Base-by-base conservation (phyloP, 306 rosid species). In the Hylodesmum podocarpum region DNA sequence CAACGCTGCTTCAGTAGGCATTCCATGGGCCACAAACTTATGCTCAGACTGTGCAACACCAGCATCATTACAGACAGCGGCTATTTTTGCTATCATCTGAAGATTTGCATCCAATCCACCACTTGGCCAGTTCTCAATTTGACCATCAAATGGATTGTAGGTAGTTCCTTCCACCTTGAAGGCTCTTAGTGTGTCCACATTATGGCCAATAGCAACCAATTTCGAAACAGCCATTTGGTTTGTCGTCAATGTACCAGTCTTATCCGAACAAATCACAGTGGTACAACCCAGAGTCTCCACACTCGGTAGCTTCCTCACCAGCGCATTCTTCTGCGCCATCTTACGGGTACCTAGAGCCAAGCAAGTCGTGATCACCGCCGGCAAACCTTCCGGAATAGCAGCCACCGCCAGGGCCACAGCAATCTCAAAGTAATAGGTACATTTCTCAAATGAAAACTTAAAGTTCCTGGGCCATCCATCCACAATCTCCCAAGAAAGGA, bases 1-100 rank as follows among this genome's bases (percentile, higher is more conserved):
- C 2, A 91, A 75, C 1, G 97, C 94, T 31, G 97, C 97, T 75
- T 91, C 97, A 37, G 97, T 91, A 21, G 97, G 97, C 78, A 91
- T 81, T 80, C 97, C 97, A 73, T 83, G 78, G 47, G 92, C 86
- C 0, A 88, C 83, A 73, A 83, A 84, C 80, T 91, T 84, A 19
- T 79, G 81, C 40, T 83, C 97, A 8, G 91, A 37, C 67, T 84
- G 92, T 4, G 85, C 3, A 24, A 91, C 70, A 8, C 86, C 88
- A 13, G 97, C 87, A 78, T 91, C 97, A 62, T 89, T 91, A 78
- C 97, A 91, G 22, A 89, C 46, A 1, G 94, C 91, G 29, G 92
- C 89, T 8, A 89, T 86, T 83, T 88, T 91, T 1, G 92, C 97
- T 18, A 91, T 80, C 75, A 25, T 89, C 75, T 91, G 84, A 84